phyloP scores from a whole-genome alignment of 1,284 basidiomycete genomes.

The Ustilago sp. region DNA sequence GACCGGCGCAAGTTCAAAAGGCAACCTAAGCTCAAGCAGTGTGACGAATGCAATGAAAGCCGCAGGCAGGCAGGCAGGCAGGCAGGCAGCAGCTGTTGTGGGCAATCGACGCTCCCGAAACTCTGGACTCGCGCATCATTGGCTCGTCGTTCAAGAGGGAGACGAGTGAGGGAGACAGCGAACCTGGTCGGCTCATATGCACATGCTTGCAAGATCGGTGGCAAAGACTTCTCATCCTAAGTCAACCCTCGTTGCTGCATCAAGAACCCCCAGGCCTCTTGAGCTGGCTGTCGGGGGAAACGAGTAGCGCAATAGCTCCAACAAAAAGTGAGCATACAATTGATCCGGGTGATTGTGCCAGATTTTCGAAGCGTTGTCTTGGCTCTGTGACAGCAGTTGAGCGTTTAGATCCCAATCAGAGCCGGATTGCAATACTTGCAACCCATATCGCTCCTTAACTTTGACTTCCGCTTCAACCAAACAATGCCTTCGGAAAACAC shows the following conservation, averaged over 20 bases:
- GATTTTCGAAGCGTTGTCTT: not conserved
- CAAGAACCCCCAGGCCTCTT: not conserved
- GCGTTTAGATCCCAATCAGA: not conserved
- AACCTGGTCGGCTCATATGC: constrained; percentile 3
- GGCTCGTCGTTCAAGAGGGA: not conserved
- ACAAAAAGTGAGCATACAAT: not conserved
- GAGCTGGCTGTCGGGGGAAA: not conserved
- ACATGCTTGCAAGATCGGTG: constrained; percentile 17
- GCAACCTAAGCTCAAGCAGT: not conserved
- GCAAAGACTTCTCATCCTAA: constrained; percentile 5
- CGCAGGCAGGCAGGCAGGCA: not conserved
- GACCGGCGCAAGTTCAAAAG: not conserved
- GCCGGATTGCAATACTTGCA: too few species aligned
- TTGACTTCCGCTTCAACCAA: constrained; percentile 4
- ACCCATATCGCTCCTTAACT: not conserved
- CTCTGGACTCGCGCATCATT: not conserved
- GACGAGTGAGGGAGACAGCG: not conserved
- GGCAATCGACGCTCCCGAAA: not conserved
- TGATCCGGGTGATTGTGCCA: not conserved
- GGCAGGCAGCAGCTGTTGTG: too few species aligned
- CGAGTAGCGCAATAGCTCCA: too few species aligned
- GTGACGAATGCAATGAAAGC: not conserved
- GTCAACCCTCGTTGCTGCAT: not conserved
- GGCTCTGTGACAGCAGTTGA: not conserved
- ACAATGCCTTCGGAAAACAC: constrained; percentile 6